phyloP scores from a whole-genome alignment of 441 rosid genomes.

The Populus hybrid region DNA sequence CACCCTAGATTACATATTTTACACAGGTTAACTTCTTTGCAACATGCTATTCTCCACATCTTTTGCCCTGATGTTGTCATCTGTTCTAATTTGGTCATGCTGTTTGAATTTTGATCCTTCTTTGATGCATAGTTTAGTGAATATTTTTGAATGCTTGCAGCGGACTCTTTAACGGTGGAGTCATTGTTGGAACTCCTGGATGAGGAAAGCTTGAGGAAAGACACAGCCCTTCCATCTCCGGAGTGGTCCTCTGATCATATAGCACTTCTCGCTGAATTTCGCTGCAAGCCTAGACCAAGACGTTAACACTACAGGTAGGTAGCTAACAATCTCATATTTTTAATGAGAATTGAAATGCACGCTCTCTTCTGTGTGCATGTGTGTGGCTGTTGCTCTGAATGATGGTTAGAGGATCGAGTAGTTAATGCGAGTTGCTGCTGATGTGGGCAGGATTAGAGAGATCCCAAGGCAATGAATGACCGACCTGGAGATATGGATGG shows the following conservation, averaged over 20 bases:
- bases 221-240: constrained; percentile 98
- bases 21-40: constrained; percentile 61
- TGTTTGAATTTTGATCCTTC: constrained; percentile 10
- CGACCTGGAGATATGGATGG: constrained; percentile 22
- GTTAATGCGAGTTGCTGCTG: not conserved
- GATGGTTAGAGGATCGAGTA: not conserved
- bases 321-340: not conserved
- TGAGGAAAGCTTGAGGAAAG: constrained; percentile 97
- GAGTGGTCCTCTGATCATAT: constrained; percentile 99
- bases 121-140: not conserved
- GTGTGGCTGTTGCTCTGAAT: not conserved
- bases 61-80: not conserved
- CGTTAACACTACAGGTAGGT: constrained; percentile 51
- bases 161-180: constrained; percentile 93
- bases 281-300: constrained; percentile 88
- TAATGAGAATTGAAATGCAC: not conserved
- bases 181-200: constrained; percentile 91
- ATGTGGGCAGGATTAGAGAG: constrained; percentile 31
- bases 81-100: not conserved
- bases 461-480: constrained; percentile 10
- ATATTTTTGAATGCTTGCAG: constrained; percentile 38
- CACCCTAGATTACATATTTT: constrained; percentile 96
- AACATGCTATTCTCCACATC: not conserved
- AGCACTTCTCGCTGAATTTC: constrained; percentile 97
- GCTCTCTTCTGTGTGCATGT: not conserved